Base-by-base conservation (phyloP, 2,329 filamentous ascomycete species). In the Talaromyces sp. region DNA sequence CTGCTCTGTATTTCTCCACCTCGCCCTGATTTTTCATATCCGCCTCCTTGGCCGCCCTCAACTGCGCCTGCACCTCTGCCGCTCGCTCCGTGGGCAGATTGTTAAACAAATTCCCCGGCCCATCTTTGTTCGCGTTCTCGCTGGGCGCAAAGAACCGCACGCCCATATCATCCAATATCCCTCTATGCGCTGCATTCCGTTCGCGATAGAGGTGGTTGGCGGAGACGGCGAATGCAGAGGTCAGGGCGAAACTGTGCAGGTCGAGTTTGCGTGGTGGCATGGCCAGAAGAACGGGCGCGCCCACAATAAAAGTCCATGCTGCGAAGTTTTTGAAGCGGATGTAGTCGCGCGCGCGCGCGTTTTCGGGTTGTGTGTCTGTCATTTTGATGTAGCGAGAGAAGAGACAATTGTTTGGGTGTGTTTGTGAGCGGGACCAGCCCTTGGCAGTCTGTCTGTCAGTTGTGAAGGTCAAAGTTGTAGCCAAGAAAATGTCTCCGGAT, bases 261-360 rank as follows among this genome's bases (percentile, higher is more conserved):
- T 76, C 72, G 47, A 76, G 69, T 68, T 72, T 71, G 68, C 77
- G 66, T 61, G 77, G 77, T 62, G 76, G 71, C 30, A 62, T 60
- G 27, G 60, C 63, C 54, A 64, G 67, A 51, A 66, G 63, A 47
- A 68, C 63, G 1, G 73, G 73, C 0, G 72, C 68, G 32, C 67
- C 71, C 59, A 75, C 44, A 32, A 77, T 66, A 65, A 78, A 76
- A 27, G 71, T 72, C 28, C 71, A 64, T n/a, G 75, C 73, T 28
- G 75, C 69, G 64, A 75, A 75, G 64, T 70, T 70, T 62, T 78
- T 78, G 70, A 78, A 77, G 59, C 69, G 71, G 42, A 71, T 56
- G 65, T 72, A 78, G 64, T 78, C 76, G 57, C 70, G 72, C 63
- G 70, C 67, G 57, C 75, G 72, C 53, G 58, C 57, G 55, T 58